These are phyloP conservation scores for Aspergillus biplanus DNA, from an alignment of 495 filamentous ascomycete genomes.

Conservation along the genomic window DNA sequence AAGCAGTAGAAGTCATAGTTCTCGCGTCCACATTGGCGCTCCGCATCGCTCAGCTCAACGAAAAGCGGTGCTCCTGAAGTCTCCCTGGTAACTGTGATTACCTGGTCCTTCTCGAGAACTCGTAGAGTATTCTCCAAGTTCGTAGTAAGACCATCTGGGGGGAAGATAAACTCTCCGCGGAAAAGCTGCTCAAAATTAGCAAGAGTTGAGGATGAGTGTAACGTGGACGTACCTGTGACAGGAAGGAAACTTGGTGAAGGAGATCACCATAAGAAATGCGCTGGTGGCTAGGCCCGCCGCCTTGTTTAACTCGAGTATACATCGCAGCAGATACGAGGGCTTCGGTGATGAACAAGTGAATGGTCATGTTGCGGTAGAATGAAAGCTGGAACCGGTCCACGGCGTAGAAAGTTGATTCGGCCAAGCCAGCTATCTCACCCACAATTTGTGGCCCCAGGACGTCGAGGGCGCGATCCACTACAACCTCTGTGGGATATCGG, in stretches of 20 bases:
- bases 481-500: constrained; percentile 69
- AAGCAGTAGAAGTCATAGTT: constrained; percentile 99
- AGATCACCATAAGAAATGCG: constrained; percentile 74
- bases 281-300: constrained; percentile 80
- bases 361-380: constrained; percentile 99
- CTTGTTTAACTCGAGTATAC: constrained; percentile 87
- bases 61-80: constrained; percentile 57
- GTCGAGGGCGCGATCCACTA: constrained; percentile 88
- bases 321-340: constrained; percentile 85
- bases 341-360: constrained; percentile 94
- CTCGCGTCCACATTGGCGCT: constrained; percentile 78
- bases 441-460: constrained; percentile 89
- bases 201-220: neutral
- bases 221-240: constrained; percentile 63
- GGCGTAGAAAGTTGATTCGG: constrained; percentile 88
- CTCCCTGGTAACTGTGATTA: constrained; percentile 71
- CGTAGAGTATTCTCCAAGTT: constrained; percentile 81
- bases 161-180: constrained; percentile 95
- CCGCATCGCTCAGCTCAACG: constrained; percentile 73
- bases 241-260: constrained; percentile 77
- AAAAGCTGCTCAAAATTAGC: constrained; percentile 64
- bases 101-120: constrained; percentile 75
- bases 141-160: constrained; percentile 74
- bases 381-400: constrained; percentile 96
- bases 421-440: constrained; percentile 73